Conservation (phyloP, 441 rosid genomes). For the Populus hybrid region DNA sequence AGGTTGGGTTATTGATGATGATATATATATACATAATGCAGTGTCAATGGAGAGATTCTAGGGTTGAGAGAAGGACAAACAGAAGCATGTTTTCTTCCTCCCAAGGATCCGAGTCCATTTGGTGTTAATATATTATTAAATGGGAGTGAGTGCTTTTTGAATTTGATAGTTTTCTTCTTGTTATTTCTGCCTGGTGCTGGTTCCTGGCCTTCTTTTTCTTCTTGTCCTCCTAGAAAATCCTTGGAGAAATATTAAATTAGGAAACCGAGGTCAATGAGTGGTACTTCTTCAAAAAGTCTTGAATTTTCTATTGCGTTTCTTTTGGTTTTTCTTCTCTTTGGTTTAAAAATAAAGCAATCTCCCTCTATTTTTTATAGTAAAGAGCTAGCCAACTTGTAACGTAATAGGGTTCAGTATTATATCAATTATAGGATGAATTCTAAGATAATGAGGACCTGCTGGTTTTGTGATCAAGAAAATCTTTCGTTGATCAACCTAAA, state of each 20-base stretch:
- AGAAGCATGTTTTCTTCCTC: slow-evolving; percentile 45
- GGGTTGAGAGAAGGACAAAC: slow-evolving; percentile 57
- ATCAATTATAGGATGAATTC: not conserved
- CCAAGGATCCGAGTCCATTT: slow-evolving; percentile 37
- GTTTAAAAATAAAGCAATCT: slow-evolving; percentile 9
- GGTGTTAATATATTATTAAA: slow-evolving; percentile 21
- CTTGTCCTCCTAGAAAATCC: slow-evolving; percentile 17
- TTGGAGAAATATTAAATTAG: slow-evolving; percentile 19
- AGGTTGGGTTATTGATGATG: slow-evolving; percentile 29
- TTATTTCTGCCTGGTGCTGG: slow-evolving; percentile 51
- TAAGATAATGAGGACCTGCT: slow-evolving; percentile 1
- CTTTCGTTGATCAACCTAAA: not conserved
- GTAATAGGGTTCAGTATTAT: slow-evolving; percentile 16
- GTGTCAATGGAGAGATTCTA: slow-evolving; percentile 63
- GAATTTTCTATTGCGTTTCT: slow-evolving; percentile 27
- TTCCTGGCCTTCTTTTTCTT: slow-evolving; percentile 38
- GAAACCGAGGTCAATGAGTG: slow-evolving; percentile 55
- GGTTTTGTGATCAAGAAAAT: slow-evolving; percentile 18
- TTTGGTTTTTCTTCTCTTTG: slow-evolving; percentile 26
- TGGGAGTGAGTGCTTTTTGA: slow-evolving; percentile 40
- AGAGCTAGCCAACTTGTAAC: slow-evolving; percentile 24
- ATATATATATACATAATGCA: slow-evolving; percentile 11
- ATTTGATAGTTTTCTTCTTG: slow-evolving; percentile 65
- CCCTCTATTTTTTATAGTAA: slow-evolving; percentile 2
- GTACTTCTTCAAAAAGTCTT: slow-evolving; percentile 35